These are phyloP conservation scores for Yamadazyma sp. DNA, from an alignment of 1,139 yeast species.

Conservation along the genomic window DNA sequence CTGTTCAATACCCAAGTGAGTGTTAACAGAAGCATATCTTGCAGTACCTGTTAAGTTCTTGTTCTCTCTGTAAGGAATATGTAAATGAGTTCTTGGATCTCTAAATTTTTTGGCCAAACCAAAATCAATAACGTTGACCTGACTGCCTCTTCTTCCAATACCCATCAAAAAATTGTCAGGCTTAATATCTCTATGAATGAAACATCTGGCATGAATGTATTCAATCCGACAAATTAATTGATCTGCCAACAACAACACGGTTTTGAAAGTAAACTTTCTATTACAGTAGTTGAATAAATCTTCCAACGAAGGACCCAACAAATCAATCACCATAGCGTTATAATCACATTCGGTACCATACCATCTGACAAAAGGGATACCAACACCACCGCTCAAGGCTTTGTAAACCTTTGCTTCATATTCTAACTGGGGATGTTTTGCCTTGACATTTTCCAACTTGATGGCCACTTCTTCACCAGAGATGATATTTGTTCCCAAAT, in stretches of 20 bases:
- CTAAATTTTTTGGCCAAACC: slow-evolving; percentile 95
- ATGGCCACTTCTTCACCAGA: slow-evolving; percentile 98
- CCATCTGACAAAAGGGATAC: slow-evolving; percentile 97
- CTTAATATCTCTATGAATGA: slow-evolving; percentile 88
- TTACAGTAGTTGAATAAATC: slow-evolving; percentile 95
- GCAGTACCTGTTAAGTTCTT: slow-evolving; percentile 98
- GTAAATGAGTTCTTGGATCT: slow-evolving; percentile 93
- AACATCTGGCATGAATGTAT: slow-evolving; percentile 92
- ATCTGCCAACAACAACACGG: slow-evolving; percentile 89
- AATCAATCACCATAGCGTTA: slow-evolving; percentile 94
- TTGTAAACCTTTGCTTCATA: slow-evolving; percentile 95
- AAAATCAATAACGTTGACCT: slow-evolving; percentile 93
- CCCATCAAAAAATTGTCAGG: slow-evolving; percentile 98
- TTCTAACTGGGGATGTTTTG: slow-evolving; percentile 95
- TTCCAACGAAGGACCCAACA: slow-evolving; percentile 92
- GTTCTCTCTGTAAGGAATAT: slow-evolving; percentile 94
- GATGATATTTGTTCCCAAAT: slow-evolving; percentile 87
- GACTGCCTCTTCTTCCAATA: slow-evolving; percentile 91
- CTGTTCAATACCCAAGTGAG: slow-evolving; percentile 96
- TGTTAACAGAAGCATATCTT: slow-evolving; percentile 91
- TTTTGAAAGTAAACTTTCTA: slow-evolving; percentile 88
- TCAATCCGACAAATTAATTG: slow-evolving; percentile 93
- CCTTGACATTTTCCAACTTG: slow-evolving; percentile 84
- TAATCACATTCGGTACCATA: slow-evolving; percentile 96
- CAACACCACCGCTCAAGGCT: slow-evolving; percentile 94